Percentiles rank a stretch among this genome's conserved stretches.
Conservation (phyloP, 1,284 basidiomycete species). For the Ceratobasidium sp. region DNA sequence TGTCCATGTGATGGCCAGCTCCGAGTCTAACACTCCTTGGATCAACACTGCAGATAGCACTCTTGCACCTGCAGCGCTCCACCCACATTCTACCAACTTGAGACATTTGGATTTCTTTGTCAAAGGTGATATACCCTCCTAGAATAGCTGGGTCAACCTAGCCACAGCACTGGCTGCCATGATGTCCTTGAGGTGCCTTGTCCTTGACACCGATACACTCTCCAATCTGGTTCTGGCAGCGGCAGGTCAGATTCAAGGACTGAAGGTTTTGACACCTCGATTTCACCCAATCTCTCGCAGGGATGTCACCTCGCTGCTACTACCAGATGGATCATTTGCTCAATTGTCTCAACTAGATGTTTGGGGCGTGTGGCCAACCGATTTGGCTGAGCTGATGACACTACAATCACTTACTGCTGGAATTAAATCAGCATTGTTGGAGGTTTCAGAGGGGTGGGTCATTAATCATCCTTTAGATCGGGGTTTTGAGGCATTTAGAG, state of each 20-base stretch:
- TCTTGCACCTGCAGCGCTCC: not conserved
- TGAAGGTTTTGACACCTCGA: not conserved
- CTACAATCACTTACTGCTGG: not conserved
- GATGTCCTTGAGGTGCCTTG: not conserved
- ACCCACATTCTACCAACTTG: not conserved
- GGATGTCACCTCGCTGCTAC: not conserved
- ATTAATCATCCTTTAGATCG: not conserved
- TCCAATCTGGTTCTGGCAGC: not conserved
- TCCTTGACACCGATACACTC: not conserved
- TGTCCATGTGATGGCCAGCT: not conserved
- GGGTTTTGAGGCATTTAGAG: not conserved
- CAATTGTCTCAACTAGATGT: not conserved
- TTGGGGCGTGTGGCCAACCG: no score
- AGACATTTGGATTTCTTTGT: not conserved
- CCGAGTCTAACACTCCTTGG: not conserved
- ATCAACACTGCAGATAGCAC: not conserved
- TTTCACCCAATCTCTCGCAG: not conserved
- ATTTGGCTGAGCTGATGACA: not conserved
- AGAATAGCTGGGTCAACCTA: not conserved
- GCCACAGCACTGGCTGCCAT: not conserved
- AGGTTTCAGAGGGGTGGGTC: not conserved
- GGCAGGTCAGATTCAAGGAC: not conserved
- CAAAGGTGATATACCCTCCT: not conserved
- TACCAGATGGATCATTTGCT: not conserved
- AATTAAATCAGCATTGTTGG: not conserved